Base-by-base conservation (phyloP, 2,329 filamentous ascomycete genomes). In the Zymoseptoria passerinii region DNA sequence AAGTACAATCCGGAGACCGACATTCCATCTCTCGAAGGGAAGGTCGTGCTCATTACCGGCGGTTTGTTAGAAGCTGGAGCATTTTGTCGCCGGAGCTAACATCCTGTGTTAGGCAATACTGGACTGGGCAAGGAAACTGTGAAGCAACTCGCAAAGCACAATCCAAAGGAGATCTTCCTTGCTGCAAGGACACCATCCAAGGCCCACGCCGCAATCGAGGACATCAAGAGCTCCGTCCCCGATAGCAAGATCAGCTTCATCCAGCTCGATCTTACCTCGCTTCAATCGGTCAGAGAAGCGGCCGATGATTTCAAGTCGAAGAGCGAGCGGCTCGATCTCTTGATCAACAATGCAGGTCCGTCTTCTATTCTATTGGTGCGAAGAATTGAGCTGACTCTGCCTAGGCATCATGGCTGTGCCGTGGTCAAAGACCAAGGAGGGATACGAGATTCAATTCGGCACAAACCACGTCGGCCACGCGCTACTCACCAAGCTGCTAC, bases 391-490 rank as follows among this genome's bases (percentile, higher is more conserved):
- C 50, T 23, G n/a, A 27, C 50, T 20, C 3, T 16, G n/a, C 28
- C 48, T 55, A n/a, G 77, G 77, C 50, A 71, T 78, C 55, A 77
- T 77, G 70, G 67, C 65, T 23, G 54, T 65, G 8, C 71, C 73
- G 1, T 67, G 64, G 49, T 69, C 65, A 18, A 69, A 72, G 6
- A 80, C 78, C 0, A 70, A 72, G 10, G 77, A 81, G 49, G 78
- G 77, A 52, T 80, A 79, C 61, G 78, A 81, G 66, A 72, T 77
- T 44, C 77, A 81, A 55, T 78, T 81, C 57, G 79, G 76, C 28
- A 80, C 76, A 5, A 81, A 81, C 61, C 75, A 80, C 67, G 68
- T 81, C 59, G 79, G 77, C 29, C 78, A 79, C 60, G 75, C 77
- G 3, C 71, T 80, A 0, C 64, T 81, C 10, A 78, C 73, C 8